These are phyloP conservation scores for Thalassiosira allenii DNA, from an alignment of 352 stramenopile species.

Conservation along the genomic window DNA sequence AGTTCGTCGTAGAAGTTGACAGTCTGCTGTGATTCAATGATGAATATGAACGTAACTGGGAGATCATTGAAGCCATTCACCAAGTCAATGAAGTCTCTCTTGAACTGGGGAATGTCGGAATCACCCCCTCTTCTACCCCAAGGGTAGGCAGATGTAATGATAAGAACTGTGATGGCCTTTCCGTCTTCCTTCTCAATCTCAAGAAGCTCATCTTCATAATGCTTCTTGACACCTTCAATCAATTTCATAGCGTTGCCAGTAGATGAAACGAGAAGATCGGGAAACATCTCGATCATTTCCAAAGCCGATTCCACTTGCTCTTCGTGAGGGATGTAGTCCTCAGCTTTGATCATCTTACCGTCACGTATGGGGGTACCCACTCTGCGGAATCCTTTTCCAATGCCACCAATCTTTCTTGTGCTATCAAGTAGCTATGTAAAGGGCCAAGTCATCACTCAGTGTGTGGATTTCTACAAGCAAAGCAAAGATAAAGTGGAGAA, in stretches of 20 bases:
- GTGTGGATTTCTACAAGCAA: no score
- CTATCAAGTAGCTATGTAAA: background rate
- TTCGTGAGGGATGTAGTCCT: background rate
- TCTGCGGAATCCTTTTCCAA: background rate
- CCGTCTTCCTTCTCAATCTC: no score
- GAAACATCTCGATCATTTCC: background rate
- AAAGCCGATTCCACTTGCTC: background rate
- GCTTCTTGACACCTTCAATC: background rate
- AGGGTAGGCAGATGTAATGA: background rate
- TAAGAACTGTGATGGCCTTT: background rate
- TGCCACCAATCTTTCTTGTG: background rate
- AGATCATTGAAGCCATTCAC: background rate
- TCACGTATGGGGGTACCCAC: background rate
- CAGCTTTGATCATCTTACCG: background rate
- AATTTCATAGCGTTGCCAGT: background rate
- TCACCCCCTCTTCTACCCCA: background rate
- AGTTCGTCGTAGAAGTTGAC: background rate
- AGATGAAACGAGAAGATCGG: background rate
- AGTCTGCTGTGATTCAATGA: background rate
- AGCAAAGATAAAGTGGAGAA: no score
- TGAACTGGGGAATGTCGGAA: background rate
- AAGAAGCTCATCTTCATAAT: background rate
- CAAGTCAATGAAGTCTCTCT: background rate
- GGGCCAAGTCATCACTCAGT: no score
- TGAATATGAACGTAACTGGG: background rate